Conservation (phyloP, 306 rosid species). For the Dalbergia cultrata region DNA sequence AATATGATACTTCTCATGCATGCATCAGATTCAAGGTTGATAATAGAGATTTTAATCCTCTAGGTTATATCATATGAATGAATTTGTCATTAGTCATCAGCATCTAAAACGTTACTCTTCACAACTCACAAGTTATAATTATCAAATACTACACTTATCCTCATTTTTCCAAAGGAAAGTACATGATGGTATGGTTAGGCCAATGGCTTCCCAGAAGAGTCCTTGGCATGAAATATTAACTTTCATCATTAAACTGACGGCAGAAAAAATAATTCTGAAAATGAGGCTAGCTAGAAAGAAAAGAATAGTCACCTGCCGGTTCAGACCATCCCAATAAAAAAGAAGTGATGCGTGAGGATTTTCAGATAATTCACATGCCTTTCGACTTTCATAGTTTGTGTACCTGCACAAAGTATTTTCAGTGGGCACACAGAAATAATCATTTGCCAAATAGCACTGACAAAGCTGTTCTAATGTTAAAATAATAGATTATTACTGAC, state of each 20-base stretch:
- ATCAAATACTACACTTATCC: slow-evolving; percentile 33
- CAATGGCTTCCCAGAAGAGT: slow-evolving; percentile 33
- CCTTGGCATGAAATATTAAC: slow-evolving; percentile 34
- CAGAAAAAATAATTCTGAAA: slow-evolving; percentile 41
- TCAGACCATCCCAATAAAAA: slow-evolving; percentile 90
- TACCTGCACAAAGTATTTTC: slow-evolving; percentile 66
- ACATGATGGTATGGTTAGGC: slow-evolving; percentile 33
- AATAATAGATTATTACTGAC: slow-evolving; percentile 59
- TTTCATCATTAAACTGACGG: slow-evolving; percentile 20
- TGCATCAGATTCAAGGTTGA: slow-evolving; percentile 19
- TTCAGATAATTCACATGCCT: slow-evolving; percentile 77
- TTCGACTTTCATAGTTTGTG: slow-evolving; percentile 92
- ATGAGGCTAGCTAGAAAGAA: slow-evolving; percentile 36
- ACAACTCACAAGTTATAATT: background rate
- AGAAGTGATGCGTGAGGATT: slow-evolving; percentile 91
- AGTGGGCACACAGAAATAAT: slow-evolving; percentile 43
- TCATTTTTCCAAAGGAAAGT: slow-evolving; percentile 27
- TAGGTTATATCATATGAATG: slow-evolving; percentile 32
- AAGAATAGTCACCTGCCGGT: slow-evolving; percentile 71
- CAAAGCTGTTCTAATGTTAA: slow-evolving; percentile 33
- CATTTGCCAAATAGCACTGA: slow-evolving; percentile 33
- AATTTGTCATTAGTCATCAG: slow-evolving; percentile 6
- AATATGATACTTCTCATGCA: slow-evolving; percentile 15
- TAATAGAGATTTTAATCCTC: slow-evolving; percentile 30
- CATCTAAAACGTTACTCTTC: background rate